phyloP scores from a whole-genome alignment of 164 flowering plant species.

The Stephania cephalantha region DNA sequence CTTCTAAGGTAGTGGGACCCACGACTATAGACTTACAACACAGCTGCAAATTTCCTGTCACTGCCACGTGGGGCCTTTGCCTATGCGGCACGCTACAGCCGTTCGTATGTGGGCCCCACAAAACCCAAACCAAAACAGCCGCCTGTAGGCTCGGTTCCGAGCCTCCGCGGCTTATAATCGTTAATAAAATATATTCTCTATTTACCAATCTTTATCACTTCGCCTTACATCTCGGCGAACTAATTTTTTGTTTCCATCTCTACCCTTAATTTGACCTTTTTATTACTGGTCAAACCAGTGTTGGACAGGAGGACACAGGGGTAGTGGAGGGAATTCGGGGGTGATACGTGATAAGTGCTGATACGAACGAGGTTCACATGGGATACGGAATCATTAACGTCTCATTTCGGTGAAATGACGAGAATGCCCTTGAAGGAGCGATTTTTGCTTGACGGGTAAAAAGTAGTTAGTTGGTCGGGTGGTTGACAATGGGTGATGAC shows the following conservation, averaged over 20 bases:
- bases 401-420: neutral
- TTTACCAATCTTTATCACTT: neutral
- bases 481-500: neutral
- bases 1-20: conserved; percentile 10
- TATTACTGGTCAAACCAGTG: neutral
- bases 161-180: conserved; percentile 31
- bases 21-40: neutral
- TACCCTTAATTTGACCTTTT: neutral
- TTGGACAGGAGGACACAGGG: neutral
- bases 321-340: neutral
- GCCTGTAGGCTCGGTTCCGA: conserved; percentile 48
- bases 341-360: conserved; percentile 3
- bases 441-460: neutral
- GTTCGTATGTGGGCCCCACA: conserved; percentile 41
- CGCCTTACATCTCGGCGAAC: neutral
- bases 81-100: conserved; percentile 76
- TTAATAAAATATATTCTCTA: neutral
- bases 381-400: neutral
- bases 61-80: conserved; percentile 38
- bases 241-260: neutral
- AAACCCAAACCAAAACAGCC: conserved; percentile 7
- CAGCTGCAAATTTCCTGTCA: conserved; percentile 24
- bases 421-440: neutral
- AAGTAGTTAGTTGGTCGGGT: neutral
- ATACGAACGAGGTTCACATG: neutral